A percentile compares a stretch with the other conserved stretches of the same genome.
phyloP scores from a whole-genome alignment of 345 rosid species.

The Eucalyptus pauciflora region DNA sequence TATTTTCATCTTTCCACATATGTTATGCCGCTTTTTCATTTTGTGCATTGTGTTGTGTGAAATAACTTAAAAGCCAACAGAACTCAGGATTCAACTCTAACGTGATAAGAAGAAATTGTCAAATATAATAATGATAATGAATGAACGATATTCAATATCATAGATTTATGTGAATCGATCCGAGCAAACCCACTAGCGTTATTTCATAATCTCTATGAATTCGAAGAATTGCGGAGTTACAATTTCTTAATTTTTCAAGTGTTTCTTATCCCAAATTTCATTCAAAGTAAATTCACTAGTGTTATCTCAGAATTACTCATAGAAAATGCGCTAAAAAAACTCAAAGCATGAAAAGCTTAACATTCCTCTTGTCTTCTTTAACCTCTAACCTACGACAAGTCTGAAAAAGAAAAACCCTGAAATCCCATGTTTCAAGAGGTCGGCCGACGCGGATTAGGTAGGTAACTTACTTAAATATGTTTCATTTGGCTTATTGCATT shows the following conservation, averaged over 20 bases:
- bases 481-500: background rate
- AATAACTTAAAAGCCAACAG: rapidly evolving
- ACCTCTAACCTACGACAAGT: background rate
- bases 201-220: background rate
- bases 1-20: background rate
- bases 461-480: no score
- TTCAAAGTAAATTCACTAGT: background rate
- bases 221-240: rapidly evolving
- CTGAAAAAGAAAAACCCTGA: background rate
- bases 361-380: background rate
- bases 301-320: background rate
- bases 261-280: background rate
- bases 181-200: rapidly evolving
- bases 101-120: background rate
- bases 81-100: background rate
- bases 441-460: no score
- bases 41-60: background rate
- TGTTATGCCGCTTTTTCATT: background rate
- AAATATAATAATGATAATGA: background rate
- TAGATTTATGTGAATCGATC: background rate
- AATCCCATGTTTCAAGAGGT: background rate
- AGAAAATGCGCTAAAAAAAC: background rate
- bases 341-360: background rate
- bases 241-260: background rate
- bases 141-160: background rate